These are phyloP conservation scores for Chrysanthemum makinoi DNA, from an alignment of 129 eudicot species.

Conservation along the genomic window DNA sequence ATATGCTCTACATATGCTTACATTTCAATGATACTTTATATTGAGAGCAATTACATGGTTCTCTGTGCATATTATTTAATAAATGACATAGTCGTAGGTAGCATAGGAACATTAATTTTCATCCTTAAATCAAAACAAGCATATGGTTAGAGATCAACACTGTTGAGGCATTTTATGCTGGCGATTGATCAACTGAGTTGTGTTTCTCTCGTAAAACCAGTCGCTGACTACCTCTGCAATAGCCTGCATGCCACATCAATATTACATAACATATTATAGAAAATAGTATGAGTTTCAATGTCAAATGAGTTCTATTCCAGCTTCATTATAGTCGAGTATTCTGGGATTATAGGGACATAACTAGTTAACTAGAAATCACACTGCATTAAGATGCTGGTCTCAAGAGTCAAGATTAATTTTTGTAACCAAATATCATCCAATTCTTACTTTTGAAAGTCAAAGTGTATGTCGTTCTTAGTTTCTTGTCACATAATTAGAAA, in stretches of 20 bases:
- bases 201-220: constrained; percentile 42
- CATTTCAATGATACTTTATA: not conserved
- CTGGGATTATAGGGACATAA: not conserved
- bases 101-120: not conserved
- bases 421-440: not conserved
- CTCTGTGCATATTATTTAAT: constrained; percentile 19
- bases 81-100: constrained; percentile 1
- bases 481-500: not conserved
- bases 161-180: constrained; percentile 25
- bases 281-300: constrained; percentile 6
- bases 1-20: not conserved
- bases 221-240: constrained; percentile 41
- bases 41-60: constrained; percentile 9
- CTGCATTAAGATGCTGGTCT: not conserved
- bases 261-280: not conserved
- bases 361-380: not conserved
- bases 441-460: constrained; percentile 1
- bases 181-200: constrained; percentile 30
- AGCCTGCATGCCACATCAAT: constrained; percentile 29
- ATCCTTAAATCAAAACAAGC: constrained; percentile 1
- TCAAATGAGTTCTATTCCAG: not conserved
- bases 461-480: not conserved
- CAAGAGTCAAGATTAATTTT: not conserved
- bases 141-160: constrained; percentile 26
- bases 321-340: not conserved